These are phyloP conservation scores for Arthrobotrys iridis DNA, from an alignment of 2,329 filamentous ascomycete genomes.

Conservation along the genomic window DNA sequence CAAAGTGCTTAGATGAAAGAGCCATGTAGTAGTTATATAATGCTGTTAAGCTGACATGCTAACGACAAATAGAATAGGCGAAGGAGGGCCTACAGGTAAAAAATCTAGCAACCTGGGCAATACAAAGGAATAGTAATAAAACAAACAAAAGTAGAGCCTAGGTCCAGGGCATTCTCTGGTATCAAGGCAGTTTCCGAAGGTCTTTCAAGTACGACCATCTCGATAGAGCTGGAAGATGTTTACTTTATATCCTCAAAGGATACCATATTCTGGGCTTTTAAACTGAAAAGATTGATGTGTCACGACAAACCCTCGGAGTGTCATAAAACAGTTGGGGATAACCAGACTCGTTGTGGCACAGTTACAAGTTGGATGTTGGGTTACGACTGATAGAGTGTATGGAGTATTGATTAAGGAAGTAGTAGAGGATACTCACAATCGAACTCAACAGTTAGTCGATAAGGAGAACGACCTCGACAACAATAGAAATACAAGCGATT, in stretches of 20 bases:
- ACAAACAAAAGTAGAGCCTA: no score
- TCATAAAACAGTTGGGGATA: not conserved
- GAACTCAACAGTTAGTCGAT: not conserved
- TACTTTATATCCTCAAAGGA: not conserved
- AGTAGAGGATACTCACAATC: not conserved
- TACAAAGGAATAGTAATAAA: no score
- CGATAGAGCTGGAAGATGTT: no score
- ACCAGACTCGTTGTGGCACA: not conserved
- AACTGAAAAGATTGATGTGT: not conserved
- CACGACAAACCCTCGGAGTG: not conserved
- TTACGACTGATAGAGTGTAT: not conserved
- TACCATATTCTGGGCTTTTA: not conserved
- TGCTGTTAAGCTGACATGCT: no score
- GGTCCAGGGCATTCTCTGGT: no score
- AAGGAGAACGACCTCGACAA: not conserved
- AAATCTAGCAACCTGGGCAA: no score
- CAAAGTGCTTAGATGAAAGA: not conserved
- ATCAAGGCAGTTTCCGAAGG: no score
- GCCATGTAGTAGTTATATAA: not conserved
- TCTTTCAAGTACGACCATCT: no score
- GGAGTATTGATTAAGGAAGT: not conserved
- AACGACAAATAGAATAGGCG: no score
- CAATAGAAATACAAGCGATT: slow-evolving; percentile 23
- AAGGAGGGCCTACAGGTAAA: no score
- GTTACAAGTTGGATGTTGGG: not conserved